Evolutionary conservation across 495 filamentous ascomycete species (phyloP).

Genomic region (Neurospora discreta): DNA sequence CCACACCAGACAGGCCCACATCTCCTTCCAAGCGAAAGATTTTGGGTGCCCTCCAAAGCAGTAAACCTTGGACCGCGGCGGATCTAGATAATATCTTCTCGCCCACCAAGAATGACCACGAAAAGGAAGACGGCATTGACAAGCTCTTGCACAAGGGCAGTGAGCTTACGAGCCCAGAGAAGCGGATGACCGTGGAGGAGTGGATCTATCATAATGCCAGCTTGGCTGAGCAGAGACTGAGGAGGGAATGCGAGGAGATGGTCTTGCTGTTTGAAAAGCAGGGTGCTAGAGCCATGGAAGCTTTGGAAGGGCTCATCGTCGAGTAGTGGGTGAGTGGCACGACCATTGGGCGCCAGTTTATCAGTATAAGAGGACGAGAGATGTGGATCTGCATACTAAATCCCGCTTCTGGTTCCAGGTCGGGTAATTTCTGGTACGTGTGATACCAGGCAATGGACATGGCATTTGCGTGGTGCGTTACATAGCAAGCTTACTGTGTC

Average conservation of each 20-base stretch:
- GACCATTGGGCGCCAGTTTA: not conserved
- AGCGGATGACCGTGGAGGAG: constrained; percentile 82
- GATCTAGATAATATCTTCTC: constrained; percentile 58
- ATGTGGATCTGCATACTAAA: not conserved
- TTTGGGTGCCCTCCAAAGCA: constrained; percentile 46
- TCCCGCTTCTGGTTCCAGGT: not conserved
- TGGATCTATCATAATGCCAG: constrained; percentile 80
- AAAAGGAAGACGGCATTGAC: constrained; percentile 36
- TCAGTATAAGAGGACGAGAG: not conserved
- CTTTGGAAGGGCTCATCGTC: constrained; percentile 59
- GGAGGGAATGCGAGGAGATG: constrained; percentile 67
- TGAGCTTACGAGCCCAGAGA: constrained; percentile 65
- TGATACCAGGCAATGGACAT: not conserved
- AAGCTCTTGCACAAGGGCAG: constrained; percentile 36
- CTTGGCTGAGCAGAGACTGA: constrained; percentile 66
- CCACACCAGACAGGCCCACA: constrained; percentile 37
- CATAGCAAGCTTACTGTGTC: not conserved
- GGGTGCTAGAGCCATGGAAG: constrained; percentile 62
- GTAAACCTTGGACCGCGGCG: constrained; percentile 56
- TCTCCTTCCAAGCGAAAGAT: constrained; percentile 58
- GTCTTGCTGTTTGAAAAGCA: constrained; percentile 73
- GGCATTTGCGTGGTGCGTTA: not conserved
- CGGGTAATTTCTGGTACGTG: not conserved
- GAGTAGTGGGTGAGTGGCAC: constrained; percentile 14
- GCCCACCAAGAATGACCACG: constrained; percentile 35